Evolutionary conservation across 139 green algal species (phyloP), one percentile per base, ranked within the genome.

Genomic region (Ostreobium quekettii): DNA sequence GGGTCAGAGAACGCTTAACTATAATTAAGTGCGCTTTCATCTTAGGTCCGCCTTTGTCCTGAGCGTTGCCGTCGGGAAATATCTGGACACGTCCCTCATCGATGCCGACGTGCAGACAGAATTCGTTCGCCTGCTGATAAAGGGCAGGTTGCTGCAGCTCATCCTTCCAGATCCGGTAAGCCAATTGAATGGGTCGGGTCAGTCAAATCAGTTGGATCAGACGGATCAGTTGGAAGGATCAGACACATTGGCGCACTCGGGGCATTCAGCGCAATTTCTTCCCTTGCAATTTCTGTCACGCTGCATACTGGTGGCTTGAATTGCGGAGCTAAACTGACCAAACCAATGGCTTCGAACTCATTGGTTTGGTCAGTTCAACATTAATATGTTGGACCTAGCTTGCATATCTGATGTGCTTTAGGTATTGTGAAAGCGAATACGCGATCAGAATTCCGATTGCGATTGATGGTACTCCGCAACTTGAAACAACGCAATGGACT

Each of bases 61-160:
- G 42, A 81, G 90, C 11, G 84, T 96, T 60, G 72, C 69, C 1
- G 69, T 96, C 29, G 88, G 85, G 1, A 81, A 79, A 36, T 91
- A 83, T 82, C 65, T 95, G 58, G 89, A 93, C 80, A 91, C 84
- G 4, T 86, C 73, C 4, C 73, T 91, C 26, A 84, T 96, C 37
- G 77, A 87, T 47, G 81, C 86, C 8, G 91, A 97, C 74, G 82
- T 95, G 57, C 89, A 91, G 73, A 83, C 89, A 2, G 56, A 7
- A 0, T 74, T 78, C 38, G 82, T 93, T 15, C 78, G 88, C 2
- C 74, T 97, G 61, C 83, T 96, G 29, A 83, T 93, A 63, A 93
- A 93, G 77, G 88, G 83, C 39, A 81, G 78, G 36, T 68, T 95
- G 74, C 81, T 97, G 73, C 85, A 95, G 76, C 82, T 96, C 66